Evolutionary conservation across 345 rosid species (phyloP), one percentile per base, ranked within the genome.

Genomic region (Punica granatum): DNA sequence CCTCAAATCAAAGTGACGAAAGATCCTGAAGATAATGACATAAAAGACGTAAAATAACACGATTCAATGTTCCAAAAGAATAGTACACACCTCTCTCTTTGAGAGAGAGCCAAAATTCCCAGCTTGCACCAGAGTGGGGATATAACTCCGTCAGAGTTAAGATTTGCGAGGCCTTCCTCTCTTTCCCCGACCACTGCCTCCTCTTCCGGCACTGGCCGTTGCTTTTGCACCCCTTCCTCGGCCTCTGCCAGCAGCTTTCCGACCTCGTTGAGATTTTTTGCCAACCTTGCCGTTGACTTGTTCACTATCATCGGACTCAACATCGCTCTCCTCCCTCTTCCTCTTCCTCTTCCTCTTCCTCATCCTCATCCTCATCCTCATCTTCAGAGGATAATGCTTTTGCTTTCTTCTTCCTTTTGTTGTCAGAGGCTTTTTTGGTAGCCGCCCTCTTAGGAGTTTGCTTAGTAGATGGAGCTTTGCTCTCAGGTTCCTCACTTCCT

Each of bases 131-230:
- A 67, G 43, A 56, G n/a, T 25, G 1, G 21, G 37, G 15, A 34
- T 60, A 23, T 42, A 26, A 49, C 64, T 56, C 61, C 7, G n/a
- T n/a, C n/a, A n/a, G n/a, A n/a, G n/a, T 73, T 56, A 90, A 3
- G 85, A 67, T 85, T 83, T 88, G 2, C 92, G 85, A 12, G 93
- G 92, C 70, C 97, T 81, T 67, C 98, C 97, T 77, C 92, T 82
- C 78, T 73, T 88, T 19, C 92, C 88, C 3, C 79, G 36, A 76
- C 81, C 87, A 4, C 25, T 85, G 61, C 62, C 75, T 7, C 80
- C 83, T 61, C 68, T 74, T 7, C 85, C 72, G 2, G 79, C 34
- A n/a, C 81, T 23, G 3, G 74, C 39, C 32, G 75, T 77, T 48
- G 85, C 85, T 37, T 59, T 78, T 2, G 71, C 69, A 51, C 74